phyloP scores from a whole-genome alignment of 257 asterid species.

The Craterostigma plantagineum region DNA sequence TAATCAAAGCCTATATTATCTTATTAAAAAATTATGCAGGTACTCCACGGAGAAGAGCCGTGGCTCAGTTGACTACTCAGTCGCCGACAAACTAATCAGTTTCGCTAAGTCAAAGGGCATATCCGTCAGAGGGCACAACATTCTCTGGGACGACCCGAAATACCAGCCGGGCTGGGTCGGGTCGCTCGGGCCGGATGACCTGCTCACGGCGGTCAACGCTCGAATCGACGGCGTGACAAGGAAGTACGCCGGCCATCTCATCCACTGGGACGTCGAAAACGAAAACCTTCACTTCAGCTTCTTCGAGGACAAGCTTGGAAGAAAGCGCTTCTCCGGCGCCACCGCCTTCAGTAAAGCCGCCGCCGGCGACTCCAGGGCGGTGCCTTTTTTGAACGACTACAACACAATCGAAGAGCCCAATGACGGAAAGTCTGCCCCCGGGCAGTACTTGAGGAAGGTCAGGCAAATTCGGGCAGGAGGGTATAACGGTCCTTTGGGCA shows the following conservation, averaged over 20 bases:
- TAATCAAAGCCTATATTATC: no score
- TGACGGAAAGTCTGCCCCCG: conserved; percentile 23
- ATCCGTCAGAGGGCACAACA: conserved; percentile 48
- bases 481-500: conserved; percentile 34
- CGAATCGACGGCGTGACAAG: conserved; percentile 20
- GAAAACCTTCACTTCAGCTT: conserved; percentile 24
- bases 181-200: conserved; percentile 15
- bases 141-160: conserved; percentile 36
- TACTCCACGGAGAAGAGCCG: conserved; percentile 17
- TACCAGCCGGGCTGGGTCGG: conserved; percentile 28
- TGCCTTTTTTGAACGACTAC: conserved; percentile 46
- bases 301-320: conserved; percentile 27
- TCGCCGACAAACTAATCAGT: conserved; percentile 21
- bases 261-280: conserved; percentile 36
- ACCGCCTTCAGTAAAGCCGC: conserved; percentile 14
- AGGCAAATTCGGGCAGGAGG: conserved; percentile 21
- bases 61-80: conserved; percentile 20
- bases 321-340: conserved; percentile 11
- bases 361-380: conserved; percentile 15
- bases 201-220: conserved; percentile 9
- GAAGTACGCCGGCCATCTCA: conserved; percentile 19
- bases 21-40: no score
- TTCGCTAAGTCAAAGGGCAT: conserved; percentile 14
- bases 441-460: conserved; percentile 24
- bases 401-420: conserved; percentile 34